Percentiles rank a stretch among this genome's conserved stretches.
These are phyloP conservation scores for Pseudisothecium myosuroides DNA, from an alignment of 225 moss, liverwort and hornwort genomes.

Conservation along the genomic window DNA sequence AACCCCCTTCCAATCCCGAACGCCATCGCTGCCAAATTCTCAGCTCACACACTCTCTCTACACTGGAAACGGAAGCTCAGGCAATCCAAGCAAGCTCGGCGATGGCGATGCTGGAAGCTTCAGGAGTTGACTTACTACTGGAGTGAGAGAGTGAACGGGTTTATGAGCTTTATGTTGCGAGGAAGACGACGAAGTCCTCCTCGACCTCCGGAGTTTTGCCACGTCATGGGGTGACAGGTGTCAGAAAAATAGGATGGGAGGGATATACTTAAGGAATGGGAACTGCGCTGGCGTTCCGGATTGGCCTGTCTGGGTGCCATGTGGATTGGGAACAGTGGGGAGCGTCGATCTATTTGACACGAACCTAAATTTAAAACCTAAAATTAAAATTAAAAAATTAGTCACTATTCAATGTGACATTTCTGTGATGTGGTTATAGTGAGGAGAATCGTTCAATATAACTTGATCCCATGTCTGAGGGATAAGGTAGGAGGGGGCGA, in stretches of 20 bases:
- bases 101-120: background rate
- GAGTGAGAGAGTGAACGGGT: background rate
- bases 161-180: background rate
- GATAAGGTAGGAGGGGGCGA: too few species aligned
- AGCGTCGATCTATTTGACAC: background rate
- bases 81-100: background rate
- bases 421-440: too few species aligned
- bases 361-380: too few species aligned
- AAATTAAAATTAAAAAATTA: background rate
- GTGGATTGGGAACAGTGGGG: background rate
- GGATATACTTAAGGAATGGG: background rate
- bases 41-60: background rate
- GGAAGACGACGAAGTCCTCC: background rate
- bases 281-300: background rate
- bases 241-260: background rate
- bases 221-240: background rate
- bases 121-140: too few species aligned
- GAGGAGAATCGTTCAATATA: too few species aligned
- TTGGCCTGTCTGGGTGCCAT: too few species aligned
- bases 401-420: background rate
- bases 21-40: slow-evolving; percentile 1
- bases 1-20: slow-evolving; percentile 10
- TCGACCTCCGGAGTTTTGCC: background rate
- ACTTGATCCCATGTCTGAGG: too few species aligned
- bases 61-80: background rate